phyloP scores from a whole-genome alignment of 2,329 filamentous ascomycete species.

The Paecilomyces niveus region DNA sequence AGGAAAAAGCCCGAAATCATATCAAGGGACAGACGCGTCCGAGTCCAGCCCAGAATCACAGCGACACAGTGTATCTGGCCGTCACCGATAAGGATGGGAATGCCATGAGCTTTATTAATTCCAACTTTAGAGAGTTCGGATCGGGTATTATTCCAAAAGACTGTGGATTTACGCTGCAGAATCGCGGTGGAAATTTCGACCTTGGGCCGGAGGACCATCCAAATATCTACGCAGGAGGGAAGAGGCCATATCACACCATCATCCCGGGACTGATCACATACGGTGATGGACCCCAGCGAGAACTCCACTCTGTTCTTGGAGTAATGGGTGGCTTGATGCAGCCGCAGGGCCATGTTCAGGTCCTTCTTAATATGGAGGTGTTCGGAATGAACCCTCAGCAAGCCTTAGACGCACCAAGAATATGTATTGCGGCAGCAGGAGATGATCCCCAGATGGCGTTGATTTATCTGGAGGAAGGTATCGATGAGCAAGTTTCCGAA shows the following conservation, averaged over 20 bases:
- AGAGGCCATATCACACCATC: constrained; percentile 95
- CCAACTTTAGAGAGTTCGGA: constrained; percentile 81
- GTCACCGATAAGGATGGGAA: constrained; percentile 77
- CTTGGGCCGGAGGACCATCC: constrained; percentile 59
- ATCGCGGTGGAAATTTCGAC: constrained; percentile 81
- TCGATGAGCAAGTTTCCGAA: constrained; percentile 59
- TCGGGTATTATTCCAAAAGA: constrained; percentile 75
- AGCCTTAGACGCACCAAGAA: constrained; percentile 78
- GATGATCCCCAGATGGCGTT: constrained; percentile 52
- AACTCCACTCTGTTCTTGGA: constrained; percentile 76
- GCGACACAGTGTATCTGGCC: constrained; percentile 92
- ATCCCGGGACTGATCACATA: constrained; percentile 90
- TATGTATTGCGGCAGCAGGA: constrained; percentile 75
- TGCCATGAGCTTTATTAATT: constrained; percentile 94
- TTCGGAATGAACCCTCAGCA: constrained; percentile 78
- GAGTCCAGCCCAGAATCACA: constrained; percentile 74
- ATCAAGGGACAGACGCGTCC: constrained; percentile 52
- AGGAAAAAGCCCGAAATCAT: constrained; percentile 44
- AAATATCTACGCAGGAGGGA: constrained; percentile 71
- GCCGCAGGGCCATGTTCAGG: constrained; percentile 91
- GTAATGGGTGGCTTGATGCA: constrained; percentile 99
- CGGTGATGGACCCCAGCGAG: constrained; percentile 54
- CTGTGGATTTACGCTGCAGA: constrained; percentile 91
- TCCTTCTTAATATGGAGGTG: constrained; percentile 79
- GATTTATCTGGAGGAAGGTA: constrained; percentile 78